Base-by-base conservation (phyloP, 306 rosid species). In the Mimosa bimucronata region DNA sequence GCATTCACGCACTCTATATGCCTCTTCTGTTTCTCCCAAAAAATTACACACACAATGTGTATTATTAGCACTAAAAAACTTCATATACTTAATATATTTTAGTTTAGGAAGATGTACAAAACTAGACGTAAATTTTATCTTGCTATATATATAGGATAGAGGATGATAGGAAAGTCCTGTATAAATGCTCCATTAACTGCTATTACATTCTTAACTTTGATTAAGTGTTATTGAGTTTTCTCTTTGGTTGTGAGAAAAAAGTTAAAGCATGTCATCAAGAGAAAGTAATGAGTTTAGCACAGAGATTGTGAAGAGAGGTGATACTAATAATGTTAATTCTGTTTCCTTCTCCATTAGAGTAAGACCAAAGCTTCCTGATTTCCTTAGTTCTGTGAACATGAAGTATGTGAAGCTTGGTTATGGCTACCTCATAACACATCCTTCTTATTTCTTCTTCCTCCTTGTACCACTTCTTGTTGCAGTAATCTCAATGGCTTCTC, bases 351-450 rank as follows among this genome's bases (percentile, higher is more conserved):
- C 81, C 8, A 84, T 87, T 40, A 79, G 68, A 81, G 86, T 87
- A 2, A 12, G 73, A 75, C 90, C 84, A 14, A 87, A 45, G 9
- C 60, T 87, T 8, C 90, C 88, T 40, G 90, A 87, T 82, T 87
- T 87, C 26, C 88, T 84, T 1, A 82, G 85, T 73, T 84, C 88
- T 31, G 88, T 87, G 1, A 87, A 84, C 74, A 83, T 87, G 23
- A 87, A 87, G 19, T 84, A 87, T 82, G 88, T 84, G 60, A 87
- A 84, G 77, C 78, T 87, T 74, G 90, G 88, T 14, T 87, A 87
- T 44, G 86, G 83, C 38, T 84, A 84, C 60, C 90, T 87, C 77
- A 79, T 84, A 19, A 73, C 34, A 34, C 86, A 79, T 23, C 78
- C 79, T 13, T 69, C 82, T 21, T 82, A 81, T 12, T 41, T 68